phyloP scores from a whole-genome alignment of 192 early-diverging fungal species.

The Coemansia sp. region DNA sequence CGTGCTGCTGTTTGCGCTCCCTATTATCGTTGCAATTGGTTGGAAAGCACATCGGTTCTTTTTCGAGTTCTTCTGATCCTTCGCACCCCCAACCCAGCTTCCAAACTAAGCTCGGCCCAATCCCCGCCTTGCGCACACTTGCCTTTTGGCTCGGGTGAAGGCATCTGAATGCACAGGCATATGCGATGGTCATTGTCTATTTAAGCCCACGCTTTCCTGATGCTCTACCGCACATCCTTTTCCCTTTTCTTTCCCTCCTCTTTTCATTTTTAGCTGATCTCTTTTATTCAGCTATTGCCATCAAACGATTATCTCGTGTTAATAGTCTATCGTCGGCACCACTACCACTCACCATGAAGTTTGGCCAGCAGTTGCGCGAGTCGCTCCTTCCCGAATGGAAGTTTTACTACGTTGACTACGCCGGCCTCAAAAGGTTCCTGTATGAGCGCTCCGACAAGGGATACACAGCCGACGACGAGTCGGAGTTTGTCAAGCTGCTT shows the following conservation, averaged over 20 bases:
- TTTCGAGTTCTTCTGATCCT: background rate
- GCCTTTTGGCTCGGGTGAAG: conserved; percentile 5
- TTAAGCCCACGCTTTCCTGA: conserved; percentile 1
- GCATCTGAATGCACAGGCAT: background rate
- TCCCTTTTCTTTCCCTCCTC: background rate
- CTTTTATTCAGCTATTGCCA: conserved; percentile 4
- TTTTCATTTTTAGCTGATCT: conserved; percentile 8
- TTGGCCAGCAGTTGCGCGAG: conserved; percentile 81
- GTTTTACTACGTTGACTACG: conserved; percentile 84
- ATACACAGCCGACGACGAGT: conserved; percentile 84
- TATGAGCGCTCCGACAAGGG: conserved; percentile 63
- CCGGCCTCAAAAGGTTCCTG: conserved; percentile 83
- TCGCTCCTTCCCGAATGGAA: conserved; percentile 84
- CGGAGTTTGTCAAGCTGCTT: conserved; percentile 78
- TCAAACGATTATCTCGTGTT: background rate
- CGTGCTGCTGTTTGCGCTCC: background rate
- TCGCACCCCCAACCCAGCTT: background rate
- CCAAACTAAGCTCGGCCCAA: conserved; percentile 3
- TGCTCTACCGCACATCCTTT: conserved; percentile 2
- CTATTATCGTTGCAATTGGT: background rate
- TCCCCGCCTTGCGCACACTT: background rate
- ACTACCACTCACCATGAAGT: conserved; percentile 70
- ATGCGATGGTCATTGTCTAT: conserved; percentile 3
- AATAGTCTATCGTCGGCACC: background rate
- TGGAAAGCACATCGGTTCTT: background rate